A percentile compares a stretch with the other conserved stretches of the same genome.
These are phyloP conservation scores for Byssochlamys sp. DNA, from an alignment of 2,329 filamentous ascomycete species.

Conservation along the genomic window DNA sequence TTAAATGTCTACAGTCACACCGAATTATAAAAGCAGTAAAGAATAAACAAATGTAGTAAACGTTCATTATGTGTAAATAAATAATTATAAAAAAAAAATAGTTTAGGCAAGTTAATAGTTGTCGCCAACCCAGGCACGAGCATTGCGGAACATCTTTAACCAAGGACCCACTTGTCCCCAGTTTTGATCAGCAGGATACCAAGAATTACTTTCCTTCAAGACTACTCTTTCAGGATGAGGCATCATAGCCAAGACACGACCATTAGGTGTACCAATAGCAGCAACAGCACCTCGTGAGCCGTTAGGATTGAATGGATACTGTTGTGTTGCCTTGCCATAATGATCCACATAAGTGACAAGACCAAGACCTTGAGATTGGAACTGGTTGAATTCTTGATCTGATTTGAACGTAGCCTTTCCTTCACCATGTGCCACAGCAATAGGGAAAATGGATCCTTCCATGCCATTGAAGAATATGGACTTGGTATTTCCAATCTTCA, in stretches of 20 bases:
- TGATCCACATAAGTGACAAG: constrained; percentile 82
- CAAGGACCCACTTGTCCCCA: constrained; percentile 80
- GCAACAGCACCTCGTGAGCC: constrained; percentile 74
- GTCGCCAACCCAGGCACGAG: constrained; percentile 75
- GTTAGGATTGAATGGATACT: constrained; percentile 84
- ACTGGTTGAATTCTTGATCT: constrained; percentile 36
- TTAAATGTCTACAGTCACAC: too few relatives aligned
- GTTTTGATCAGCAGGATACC: constrained; percentile 53
- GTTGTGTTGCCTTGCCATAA: constrained; percentile 58
- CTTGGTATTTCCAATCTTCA: constrained; percentile 58
- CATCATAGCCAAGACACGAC: constrained; percentile 79
- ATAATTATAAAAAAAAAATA: too few relatives aligned
- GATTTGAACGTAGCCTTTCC: constrained; percentile 64
- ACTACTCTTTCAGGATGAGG: constrained; percentile 91
- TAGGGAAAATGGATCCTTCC: constrained; percentile 69
- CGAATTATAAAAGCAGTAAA: too few relatives aligned
- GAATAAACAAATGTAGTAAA: too few relatives aligned
- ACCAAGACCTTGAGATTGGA: constrained; percentile 56
- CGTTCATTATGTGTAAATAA: too few relatives aligned
- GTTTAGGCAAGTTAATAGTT: too few relatives aligned
- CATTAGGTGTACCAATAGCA: constrained; percentile 65
- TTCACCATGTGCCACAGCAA: constrained; percentile 83
- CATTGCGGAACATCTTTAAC: constrained; percentile 77
- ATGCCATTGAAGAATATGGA: constrained; percentile 88
- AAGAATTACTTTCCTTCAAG: constrained; percentile 67